Base-by-base conservation (phyloP, 495 filamentous ascomycete species). In the Penicillium simplicissimum region DNA sequence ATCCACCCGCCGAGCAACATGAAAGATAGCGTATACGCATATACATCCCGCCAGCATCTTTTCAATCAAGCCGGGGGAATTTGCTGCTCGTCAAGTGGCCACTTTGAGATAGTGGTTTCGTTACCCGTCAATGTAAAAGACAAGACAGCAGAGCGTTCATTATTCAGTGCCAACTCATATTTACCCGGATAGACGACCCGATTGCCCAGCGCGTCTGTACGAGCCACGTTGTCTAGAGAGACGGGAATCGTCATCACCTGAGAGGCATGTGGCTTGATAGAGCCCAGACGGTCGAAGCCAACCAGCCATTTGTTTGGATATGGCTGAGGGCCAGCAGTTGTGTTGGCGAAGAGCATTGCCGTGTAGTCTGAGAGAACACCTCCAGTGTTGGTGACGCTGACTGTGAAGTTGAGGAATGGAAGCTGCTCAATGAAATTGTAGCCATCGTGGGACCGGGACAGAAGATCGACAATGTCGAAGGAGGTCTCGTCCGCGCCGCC, bases 301-400 rank as follows among this genome's bases (percentile, higher is more conserved):
- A 84, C 85, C 0, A 90, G 77, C 67, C 81, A 81, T 70, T 90
- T 90, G 60, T 83, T 83, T 8, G 88, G 87, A 55, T 84, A 76
- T 4, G 88, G 88, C 53, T 67, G 62, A 0, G 87, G 88, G 0
- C 88, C 88, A 3, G 77, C 75, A 5, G 77, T 77, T 3, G 81
- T 84, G 21, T 82, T 75, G 15, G 82, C 61, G 68, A 87, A 91
- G 0, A 71, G 74, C 49, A 91, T 76, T 8, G 78, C 81, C 0
- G 85, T 83, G 60, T 85, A 91, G 67, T 88, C 85, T 0, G 86
- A 89, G 3, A 71, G 60, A 0, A 67, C 66, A 1, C 73, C 67
- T 5, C 88, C 88, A 0, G 81, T 82, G 70, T 91, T 90, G 0
- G 66, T 60, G 64, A 82, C 53, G 55, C 53, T 36, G 57, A 79